Percentiles rank a stretch among this genome's conserved stretches.
These are phyloP conservation scores for Phyllosticta citribraziliensis DNA, from an alignment of 2,329 filamentous ascomycete genomes.

Conservation along the genomic window DNA sequence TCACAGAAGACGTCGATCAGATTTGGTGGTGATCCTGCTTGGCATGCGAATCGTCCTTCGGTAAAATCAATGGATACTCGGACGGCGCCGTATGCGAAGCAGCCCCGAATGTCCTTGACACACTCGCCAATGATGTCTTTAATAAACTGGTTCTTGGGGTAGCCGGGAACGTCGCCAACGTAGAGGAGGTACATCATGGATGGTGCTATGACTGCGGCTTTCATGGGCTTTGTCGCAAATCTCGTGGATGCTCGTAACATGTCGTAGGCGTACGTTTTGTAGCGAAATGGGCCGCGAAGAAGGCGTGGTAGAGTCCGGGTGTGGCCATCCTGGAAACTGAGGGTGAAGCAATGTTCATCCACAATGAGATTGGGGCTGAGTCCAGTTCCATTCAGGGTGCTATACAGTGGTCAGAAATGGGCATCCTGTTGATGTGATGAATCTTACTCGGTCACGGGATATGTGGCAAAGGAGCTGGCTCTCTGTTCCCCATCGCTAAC, in stretches of 20 bases:
- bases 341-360: conserved; percentile 8
- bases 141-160: conserved; percentile 6
- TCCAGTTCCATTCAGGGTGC: conserved; percentile 7
- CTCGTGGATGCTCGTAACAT: background rate
- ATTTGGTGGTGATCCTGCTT: conserved; percentile 5
- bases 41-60: conserved; percentile 7
- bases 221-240: conserved; percentile 3
- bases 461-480: conserved; percentile 7
- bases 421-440: background rate
- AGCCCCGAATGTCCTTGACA: conserved; percentile 8
- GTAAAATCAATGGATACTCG: conserved; percentile 9
- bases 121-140: conserved; percentile 8
- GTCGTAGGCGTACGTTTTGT: conserved; percentile 6
- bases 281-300: conserved; percentile 6
- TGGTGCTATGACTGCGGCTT: conserved; percentile 6
- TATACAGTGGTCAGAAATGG: background rate
- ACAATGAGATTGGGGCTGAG: conserved; percentile 2
- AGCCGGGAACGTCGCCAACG: conserved; percentile 8
- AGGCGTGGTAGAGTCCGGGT: conserved; percentile 6
- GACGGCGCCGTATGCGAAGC: conserved; percentile 7
- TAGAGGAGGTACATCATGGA: conserved; percentile 10
- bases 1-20: conserved; percentile 6
- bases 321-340: conserved; percentile 9
- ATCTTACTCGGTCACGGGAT: conserved; percentile 8
- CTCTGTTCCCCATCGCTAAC: conserved; percentile 7